These are phyloP conservation scores for Candida mesenterica DNA, from an alignment of 1,139 yeast genomes.

Conservation along the genomic window DNA sequence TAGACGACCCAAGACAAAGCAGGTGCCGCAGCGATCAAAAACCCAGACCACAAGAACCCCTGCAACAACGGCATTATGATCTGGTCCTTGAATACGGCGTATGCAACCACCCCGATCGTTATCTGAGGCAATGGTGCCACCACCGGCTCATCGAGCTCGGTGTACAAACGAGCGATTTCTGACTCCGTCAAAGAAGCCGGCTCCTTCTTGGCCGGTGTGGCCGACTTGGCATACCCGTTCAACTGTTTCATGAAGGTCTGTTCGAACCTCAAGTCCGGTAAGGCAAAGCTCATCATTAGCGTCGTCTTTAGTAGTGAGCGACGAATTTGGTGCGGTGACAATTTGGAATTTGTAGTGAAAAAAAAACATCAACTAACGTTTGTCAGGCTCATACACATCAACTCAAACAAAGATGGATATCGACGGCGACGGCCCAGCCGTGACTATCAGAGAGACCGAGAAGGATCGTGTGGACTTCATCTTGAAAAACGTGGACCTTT, in stretches of 20 bases:
- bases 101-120: conserved; percentile 48
- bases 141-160: conserved; percentile 23
- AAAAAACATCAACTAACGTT: too few species aligned
- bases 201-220: conserved; percentile 2
- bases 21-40: conserved; percentile 34
- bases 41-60: conserved; percentile 42
- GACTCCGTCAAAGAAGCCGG: conserved; percentile 18
- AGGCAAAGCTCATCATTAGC: conserved; percentile 19
- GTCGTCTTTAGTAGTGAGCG: too few species aligned
- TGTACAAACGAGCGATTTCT: conserved; percentile 24
- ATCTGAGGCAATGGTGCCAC: conserved; percentile 34
- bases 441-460: conserved; percentile 84
- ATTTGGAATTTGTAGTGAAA: too few species aligned
- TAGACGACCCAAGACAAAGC: conserved; percentile 23
- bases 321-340: too few species aligned
- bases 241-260: conserved; percentile 55
- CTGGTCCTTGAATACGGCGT: conserved; percentile 63
- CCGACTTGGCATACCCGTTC: conserved; percentile 28
- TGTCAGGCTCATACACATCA: too few species aligned
- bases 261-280: conserved; percentile 71
- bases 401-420: conserved; percentile 46
- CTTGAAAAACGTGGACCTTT: conserved; percentile 79
- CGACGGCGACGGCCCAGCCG: conserved; percentile 60
- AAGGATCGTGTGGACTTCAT: conserved; percentile 89
- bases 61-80: conserved; percentile 63